A percentile compares a stretch with the other conserved stretches of the same genome.
phyloP scores from a whole-genome alignment of 805 yeast genomes.

The Blastobotrys parvus region DNA sequence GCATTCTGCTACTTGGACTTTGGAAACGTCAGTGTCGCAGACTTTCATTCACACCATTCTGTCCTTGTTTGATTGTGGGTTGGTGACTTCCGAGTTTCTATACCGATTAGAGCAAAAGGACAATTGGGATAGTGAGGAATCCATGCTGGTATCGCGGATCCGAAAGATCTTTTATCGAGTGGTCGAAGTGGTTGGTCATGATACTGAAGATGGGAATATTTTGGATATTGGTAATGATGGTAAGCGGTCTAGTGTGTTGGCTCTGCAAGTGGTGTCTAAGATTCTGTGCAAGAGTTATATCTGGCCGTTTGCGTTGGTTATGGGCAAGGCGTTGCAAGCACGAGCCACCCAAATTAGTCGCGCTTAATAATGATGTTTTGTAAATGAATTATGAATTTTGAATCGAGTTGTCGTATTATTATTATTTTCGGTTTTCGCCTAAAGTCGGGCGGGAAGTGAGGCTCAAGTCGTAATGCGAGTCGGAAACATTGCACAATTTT shows the following conservation, averaged over 20 bases:
- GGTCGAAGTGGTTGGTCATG: conserved; percentile 19
- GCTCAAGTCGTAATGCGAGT: too few species aligned
- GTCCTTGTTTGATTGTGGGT: conserved; percentile 30
- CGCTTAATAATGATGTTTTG: not conserved
- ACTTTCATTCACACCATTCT: conserved; percentile 30
- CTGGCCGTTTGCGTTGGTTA: conserved; percentile 22
- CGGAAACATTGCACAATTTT: too few species aligned
- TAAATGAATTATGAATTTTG: not conserved
- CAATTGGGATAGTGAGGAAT: conserved; percentile 17
- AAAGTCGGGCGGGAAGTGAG: too few species aligned
- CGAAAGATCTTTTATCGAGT: conserved; percentile 19
- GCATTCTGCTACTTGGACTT: conserved; percentile 25
- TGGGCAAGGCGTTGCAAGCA: conserved; percentile 18
- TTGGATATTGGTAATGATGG: conserved; percentile 5
- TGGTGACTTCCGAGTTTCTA: conserved; percentile 29
- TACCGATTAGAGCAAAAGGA: conserved; percentile 17
- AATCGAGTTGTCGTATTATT: too few species aligned
- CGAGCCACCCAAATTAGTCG: conserved; percentile 13
- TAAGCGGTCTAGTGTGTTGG: conserved; percentile 12
- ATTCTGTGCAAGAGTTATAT: conserved; percentile 17
- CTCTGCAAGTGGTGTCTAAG: conserved; percentile 15
- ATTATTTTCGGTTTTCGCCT: too few species aligned
- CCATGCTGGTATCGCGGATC: conserved; percentile 13
- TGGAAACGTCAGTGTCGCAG: conserved; percentile 25
- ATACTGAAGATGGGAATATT: conserved; percentile 3